These are phyloP conservation scores for Austroboletus niveus DNA, from an alignment of 1,284 basidiomycete species.

Conservation along the genomic window DNA sequence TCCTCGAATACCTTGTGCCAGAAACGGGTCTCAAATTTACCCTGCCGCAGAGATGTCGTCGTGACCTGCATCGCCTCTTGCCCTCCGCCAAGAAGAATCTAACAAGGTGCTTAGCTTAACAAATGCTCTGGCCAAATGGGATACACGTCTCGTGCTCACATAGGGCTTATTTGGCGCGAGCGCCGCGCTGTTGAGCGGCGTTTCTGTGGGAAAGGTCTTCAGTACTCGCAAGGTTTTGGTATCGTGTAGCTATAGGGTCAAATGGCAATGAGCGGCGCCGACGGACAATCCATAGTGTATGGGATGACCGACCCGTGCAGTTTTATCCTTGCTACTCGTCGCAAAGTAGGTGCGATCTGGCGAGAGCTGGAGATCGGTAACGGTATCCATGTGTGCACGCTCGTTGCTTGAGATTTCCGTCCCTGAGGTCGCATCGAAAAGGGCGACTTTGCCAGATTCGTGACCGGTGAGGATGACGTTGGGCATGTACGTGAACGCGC, in stretches of 20 bases:
- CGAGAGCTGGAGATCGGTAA: slow-evolving; percentile 93
- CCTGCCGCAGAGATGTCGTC: slow-evolving; percentile 89
- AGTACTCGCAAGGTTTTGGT: slow-evolving; percentile 86
- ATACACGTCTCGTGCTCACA: slow-evolving; percentile 39
- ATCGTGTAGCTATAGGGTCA: slow-evolving; percentile 72
- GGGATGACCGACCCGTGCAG: slow-evolving; percentile 71
- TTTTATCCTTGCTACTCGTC: slow-evolving; percentile 97
- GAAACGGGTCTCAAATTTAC: slow-evolving; percentile 98
- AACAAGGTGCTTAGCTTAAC: slow-evolving; percentile 3
- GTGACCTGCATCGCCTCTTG: slow-evolving; percentile 99
- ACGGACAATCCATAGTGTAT: background rate
- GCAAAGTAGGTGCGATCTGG: slow-evolving; percentile 93
- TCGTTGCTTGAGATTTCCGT: slow-evolving; percentile 82
- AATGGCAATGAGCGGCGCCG: slow-evolving; percentile 1
- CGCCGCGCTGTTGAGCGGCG: slow-evolving; percentile 93
- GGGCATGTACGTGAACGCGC: slow-evolving; percentile 82
- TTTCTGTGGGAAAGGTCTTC: slow-evolving; percentile 93
- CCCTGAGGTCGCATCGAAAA: slow-evolving; percentile 87
- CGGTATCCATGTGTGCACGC: slow-evolving; percentile 78
- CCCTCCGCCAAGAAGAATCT: slow-evolving; percentile 92
- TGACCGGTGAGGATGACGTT: slow-evolving; percentile 89
- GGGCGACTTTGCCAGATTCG: slow-evolving; percentile 91
- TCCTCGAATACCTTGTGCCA: slow-evolving; percentile 99
- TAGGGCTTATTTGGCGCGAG: slow-evolving; percentile 86
- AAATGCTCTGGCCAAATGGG: background rate